Evolutionary conservation across 805 yeast genomes (phyloP).

Genomic region (Nakazawaea pomicola): DNA sequence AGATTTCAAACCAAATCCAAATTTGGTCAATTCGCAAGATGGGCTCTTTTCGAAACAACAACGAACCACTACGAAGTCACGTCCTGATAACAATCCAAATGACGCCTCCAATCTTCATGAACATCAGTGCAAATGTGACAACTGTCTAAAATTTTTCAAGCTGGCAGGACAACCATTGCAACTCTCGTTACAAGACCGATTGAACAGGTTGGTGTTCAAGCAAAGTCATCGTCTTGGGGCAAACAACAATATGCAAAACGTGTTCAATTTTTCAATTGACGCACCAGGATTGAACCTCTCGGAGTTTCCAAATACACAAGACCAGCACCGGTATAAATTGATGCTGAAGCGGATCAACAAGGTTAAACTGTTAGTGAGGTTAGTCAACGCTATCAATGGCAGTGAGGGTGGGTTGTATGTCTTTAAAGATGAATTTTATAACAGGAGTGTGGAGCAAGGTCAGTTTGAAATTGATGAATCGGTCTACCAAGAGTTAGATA

Average conservation of each 20-base stretch:
- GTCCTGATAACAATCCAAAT: conserved; percentile 3
- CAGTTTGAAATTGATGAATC: conserved; percentile 29
- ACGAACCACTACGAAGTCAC: not conserved
- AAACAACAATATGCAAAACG: not conserved
- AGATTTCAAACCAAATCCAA: conserved; percentile 29
- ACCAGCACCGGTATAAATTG: conserved; percentile 32
- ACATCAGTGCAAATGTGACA: conserved; percentile 7
- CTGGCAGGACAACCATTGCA: conserved; percentile 3
- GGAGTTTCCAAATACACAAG: conserved; percentile 57
- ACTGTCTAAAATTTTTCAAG: conserved; percentile 8
- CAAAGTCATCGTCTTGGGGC: conserved; percentile 4
- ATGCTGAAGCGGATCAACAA: conserved; percentile 22
- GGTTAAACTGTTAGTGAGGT: conserved; percentile 37
- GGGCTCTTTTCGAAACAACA: conserved; percentile 22
- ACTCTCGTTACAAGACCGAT: conserved; percentile 5
- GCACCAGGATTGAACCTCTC: conserved; percentile 59
- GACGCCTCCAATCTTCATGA: not conserved
- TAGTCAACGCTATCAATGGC: conserved; percentile 32
- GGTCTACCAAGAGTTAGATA: conserved; percentile 24
- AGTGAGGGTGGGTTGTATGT: conserved; percentile 34
- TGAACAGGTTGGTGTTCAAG: conserved; percentile 1
- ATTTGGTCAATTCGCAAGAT: conserved; percentile 18
- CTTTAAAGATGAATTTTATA: conserved; percentile 38
- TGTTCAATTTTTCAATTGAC: conserved; percentile 3
- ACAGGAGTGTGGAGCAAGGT: conserved; percentile 29